Base-by-base conservation (phyloP, 202 grass and related monocot species). In the Brachypodium distachyon region DNA sequence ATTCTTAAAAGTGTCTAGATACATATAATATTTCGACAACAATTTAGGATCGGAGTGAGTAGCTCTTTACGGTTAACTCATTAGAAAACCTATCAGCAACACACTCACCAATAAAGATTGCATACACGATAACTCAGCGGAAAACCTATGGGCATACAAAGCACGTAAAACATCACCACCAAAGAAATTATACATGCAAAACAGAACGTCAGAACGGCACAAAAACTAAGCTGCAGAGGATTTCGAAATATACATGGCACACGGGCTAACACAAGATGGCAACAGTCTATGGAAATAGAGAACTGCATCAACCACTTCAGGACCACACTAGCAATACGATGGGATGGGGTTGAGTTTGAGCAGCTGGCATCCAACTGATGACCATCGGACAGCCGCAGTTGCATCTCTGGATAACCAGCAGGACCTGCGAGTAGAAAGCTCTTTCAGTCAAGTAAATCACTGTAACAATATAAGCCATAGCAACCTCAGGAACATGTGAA, bases 181-280 rank as follows among this genome's bases (percentile, higher is more conserved):
- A 61, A 21, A 4, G 34, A n/a, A n/a, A 71, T 41, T n/a, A 25
- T 19, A 50, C 16, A 52, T 12, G 47, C 13, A 46, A 71, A 70
- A 54, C n/a, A 12, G 6, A 72, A 48, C n/a, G 55, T 43, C n/a
- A 12, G 6, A 72, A 48, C n/a, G 55, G 19, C 43, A 48, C 58
- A 67, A 7, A 11, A 18, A 56, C 4, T 36, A 4, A 38, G 19
- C 31, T 7, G 39, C 65, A 68, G 41, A 69, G 62, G 70, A 57
- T 76, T 74, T 47, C 36, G 1, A 76, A 25, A 81, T 70, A 34
- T 53, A 81, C 61, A 86, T 52, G 26, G 13, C 42, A 26, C 40
- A 70, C 69, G 40, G 17, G 29, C 14, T 67, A 74, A 33, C 10
- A 9, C 8, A 25, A 18, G 49, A 22, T 9, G 2, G 6, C 11